Base-by-base conservation (phyloP, 2,329 filamentous ascomycete species). In the Xylaria sp. region DNA sequence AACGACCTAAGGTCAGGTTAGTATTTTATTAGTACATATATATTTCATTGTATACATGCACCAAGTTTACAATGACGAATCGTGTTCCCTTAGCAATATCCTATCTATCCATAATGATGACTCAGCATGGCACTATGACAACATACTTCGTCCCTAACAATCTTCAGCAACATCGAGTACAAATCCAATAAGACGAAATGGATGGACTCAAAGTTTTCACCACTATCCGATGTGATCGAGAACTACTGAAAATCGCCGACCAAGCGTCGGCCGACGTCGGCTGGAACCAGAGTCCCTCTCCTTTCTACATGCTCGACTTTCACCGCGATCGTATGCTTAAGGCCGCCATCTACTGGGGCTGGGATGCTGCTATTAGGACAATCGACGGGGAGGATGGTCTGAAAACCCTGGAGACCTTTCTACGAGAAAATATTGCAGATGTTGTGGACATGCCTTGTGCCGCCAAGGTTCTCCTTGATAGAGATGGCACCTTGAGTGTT, bases 261-360 rank as follows among this genome's bases (percentile, higher is more conserved):
- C 79, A 80, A 40, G 78, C 77, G 1, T 77, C 83, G 37, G 68
- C 74, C 37, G 76, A 84, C 69, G 79, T 83, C 48, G 86, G 83
- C 21, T 90, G 84, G 81, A 90, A 89, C 75, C 84, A 82, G 73
- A 71, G 83, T 29, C 76, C 82, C 6, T 92, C 89, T 9, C 87
- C 90, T 0, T 90, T 93, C 73, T 97, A 97, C 79, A 93, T 97
- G 85, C 86, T 96, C 18, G 84, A 89, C 66, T 90, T 91, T 73
- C 94, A 97, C 78, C 88, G 89, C 54, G 91, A 94, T 77, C 91
- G 94, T 62, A 87, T 97, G 77, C 83, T 93, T n/a, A 86, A 82
- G 65, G 89, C 88, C 16, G 88, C 88, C 5, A 78, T 75, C 5
- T 77, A 90, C 72, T 91, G 87, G 82, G 75, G 79, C 5, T 91